A percentile compares a stretch with the other conserved stretches of the same genome.
Evolutionary conservation across 495 filamentous ascomycete species (phyloP).

Genomic region (Friedmanniomyces simplex): DNA sequence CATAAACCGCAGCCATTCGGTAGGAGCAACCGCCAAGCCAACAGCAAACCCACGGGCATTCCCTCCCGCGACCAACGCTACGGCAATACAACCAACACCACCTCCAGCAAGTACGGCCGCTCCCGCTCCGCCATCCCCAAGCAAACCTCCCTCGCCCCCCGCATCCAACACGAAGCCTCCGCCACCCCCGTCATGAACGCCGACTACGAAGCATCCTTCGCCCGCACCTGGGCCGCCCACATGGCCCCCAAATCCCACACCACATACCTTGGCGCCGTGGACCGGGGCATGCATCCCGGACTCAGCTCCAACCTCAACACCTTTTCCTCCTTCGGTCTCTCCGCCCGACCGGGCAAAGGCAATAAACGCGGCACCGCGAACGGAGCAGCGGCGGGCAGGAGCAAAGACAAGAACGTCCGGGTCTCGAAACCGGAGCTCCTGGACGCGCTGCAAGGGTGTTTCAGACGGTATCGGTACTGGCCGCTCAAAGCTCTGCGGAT

Average conservation of each 20-base stretch:
- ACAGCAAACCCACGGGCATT: constrained; percentile 7
- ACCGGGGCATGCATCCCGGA: constrained; percentile 9
- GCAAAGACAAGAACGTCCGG: constrained; percentile 73
- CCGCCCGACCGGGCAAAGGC: constrained; percentile 20
- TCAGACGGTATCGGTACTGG: constrained; percentile 81
- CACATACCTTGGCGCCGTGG: constrained; percentile 2
- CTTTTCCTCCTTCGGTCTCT: constrained; percentile 7
- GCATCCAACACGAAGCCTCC: constrained; percentile 16
- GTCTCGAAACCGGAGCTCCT: constrained; percentile 78
- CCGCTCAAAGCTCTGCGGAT: constrained; percentile 69
- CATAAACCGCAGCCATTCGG: neutral
- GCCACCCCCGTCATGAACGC: constrained; percentile 17
- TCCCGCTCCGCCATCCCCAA: constrained; percentile 18
- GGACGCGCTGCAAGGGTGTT: constrained; percentile 70
- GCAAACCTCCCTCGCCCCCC: constrained; percentile 16
- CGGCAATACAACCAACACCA: neutral
- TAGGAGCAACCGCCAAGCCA: neutral
- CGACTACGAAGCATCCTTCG: constrained; percentile 2
- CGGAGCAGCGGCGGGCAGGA: constrained; percentile 37
- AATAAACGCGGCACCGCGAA: constrained; percentile 23
- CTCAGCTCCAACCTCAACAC: neutral
- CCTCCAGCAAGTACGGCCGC: constrained; percentile 3
- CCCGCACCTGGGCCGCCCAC: neutral
- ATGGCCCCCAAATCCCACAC: constrained; percentile 4
- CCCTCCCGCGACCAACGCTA: constrained; percentile 9